Evolutionary conservation across 805 yeast genomes (phyloP).

Genomic region (Barnettozyma californica): DNA sequence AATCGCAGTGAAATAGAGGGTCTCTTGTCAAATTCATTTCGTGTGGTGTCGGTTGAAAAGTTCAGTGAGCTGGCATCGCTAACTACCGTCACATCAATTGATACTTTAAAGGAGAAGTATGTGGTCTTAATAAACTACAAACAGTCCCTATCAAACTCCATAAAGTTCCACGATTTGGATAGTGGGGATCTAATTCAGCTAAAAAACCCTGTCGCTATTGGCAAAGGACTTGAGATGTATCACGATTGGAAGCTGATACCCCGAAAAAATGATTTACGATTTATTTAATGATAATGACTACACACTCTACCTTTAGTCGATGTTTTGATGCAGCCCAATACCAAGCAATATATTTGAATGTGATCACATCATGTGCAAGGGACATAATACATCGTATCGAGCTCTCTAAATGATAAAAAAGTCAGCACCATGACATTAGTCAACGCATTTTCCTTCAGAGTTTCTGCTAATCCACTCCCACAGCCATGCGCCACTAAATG

Average conservation of each 20-base stretch:
- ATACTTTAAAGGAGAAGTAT: background rate
- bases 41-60: constrained; percentile 1
- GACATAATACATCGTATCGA: background rate
- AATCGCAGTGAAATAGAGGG: background rate
- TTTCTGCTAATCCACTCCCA: constrained; percentile 44
- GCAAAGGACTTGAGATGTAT: constrained; percentile 10
- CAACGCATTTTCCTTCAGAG: constrained; percentile 45
- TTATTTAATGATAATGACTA: background rate
- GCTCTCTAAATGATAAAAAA: background rate
- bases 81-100: constrained; percentile 5
- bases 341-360: background rate
- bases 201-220: constrained; percentile 8
- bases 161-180: constrained; percentile 10
- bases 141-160: constrained; percentile 9
- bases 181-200: constrained; percentile 12
- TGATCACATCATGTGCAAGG: background rate
- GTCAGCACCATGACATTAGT: constrained; percentile 25
- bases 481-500: constrained; percentile 58
- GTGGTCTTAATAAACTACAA: constrained; percentile 16
- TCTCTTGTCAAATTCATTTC: background rate
- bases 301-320: background rate
- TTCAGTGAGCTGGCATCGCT: constrained; percentile 15
- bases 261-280: background rate
- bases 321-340: background rate
- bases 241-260: constrained; percentile 19